These are phyloP conservation scores for Serendipita vermifera DNA, from an alignment of 768 basidiomycete species.

Conservation along the genomic window DNA sequence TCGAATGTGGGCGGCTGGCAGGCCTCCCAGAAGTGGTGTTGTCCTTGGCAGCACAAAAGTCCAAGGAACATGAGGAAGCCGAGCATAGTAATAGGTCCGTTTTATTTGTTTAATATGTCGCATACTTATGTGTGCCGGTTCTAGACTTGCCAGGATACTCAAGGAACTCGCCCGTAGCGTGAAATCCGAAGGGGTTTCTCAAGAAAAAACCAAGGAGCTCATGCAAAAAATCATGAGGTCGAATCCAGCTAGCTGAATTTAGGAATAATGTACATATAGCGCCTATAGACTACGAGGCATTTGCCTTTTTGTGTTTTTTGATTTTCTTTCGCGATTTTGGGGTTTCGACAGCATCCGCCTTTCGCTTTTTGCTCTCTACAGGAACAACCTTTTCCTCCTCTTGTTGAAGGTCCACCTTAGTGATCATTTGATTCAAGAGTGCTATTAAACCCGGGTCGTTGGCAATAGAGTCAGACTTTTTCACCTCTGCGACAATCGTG, in stretches of 20 bases:
- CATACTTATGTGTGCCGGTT: too few relatives aligned
- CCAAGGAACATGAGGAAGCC: background rate
- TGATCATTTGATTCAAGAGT: constrained; percentile 15
- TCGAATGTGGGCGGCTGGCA: constrained; percentile 85
- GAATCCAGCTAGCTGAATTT: background rate
- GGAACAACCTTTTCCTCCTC: constrained; percentile 5
- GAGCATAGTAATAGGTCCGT: background rate
- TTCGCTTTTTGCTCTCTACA: constrained; percentile 20
- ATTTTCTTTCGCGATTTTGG: constrained; percentile 20
- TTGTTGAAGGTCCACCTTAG: constrained; percentile 7
- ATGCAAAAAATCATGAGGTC: background rate
- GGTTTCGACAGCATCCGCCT: constrained; percentile 17
- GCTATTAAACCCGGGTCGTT: background rate
- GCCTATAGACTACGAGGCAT: background rate
- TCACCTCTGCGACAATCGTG: constrained; percentile 34
- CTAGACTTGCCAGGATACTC: background rate
- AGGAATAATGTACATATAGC: background rate
- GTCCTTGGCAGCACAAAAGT: constrained; percentile 34
- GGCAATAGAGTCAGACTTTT: constrained; percentile 30
- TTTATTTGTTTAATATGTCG: background rate
- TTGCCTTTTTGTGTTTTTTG: constrained; percentile 14
- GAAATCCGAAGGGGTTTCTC: background rate
- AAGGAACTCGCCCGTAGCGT: background rate
- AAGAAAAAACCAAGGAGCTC: background rate
- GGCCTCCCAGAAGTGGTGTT: constrained; percentile 64